Percentiles rank a stretch among this genome's conserved stretches.
phyloP scores from a whole-genome alignment of 1,284 basidiomycete genomes.

The Papiliotrema laurentii region DNA sequence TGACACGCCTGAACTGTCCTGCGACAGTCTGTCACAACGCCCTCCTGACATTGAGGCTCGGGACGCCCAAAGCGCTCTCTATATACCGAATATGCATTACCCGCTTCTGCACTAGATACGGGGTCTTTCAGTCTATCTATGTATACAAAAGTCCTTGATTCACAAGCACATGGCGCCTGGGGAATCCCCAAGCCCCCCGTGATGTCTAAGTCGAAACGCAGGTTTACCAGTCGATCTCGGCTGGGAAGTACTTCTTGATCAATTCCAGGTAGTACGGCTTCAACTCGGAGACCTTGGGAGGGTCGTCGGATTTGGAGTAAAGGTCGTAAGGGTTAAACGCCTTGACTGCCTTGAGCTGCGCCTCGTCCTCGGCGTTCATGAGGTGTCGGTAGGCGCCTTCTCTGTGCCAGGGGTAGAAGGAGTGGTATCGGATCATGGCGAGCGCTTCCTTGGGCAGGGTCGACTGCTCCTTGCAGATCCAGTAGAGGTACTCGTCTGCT shows the following conservation, averaged over 20 bases:
- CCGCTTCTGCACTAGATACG: no score
- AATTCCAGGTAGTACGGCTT: constrained; percentile 76
- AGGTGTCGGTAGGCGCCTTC: constrained; percentile 77
- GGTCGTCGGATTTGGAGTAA: constrained; percentile 79
- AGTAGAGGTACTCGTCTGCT: constrained; percentile 57
- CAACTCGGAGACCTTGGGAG: constrained; percentile 60
- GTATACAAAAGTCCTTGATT: no score
- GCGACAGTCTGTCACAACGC: no score
- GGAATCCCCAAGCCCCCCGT: no score
- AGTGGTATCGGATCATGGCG: constrained; percentile 90
- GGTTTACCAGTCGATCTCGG: constrained; percentile 65
- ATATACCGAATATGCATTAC: no score
- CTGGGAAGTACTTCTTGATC: constrained; percentile 80
- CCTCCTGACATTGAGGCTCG: no score
- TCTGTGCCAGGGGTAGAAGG: constrained; percentile 92
- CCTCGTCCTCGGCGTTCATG: constrained; percentile 57
- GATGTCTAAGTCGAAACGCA: no score
- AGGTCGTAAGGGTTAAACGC: constrained; percentile 67
- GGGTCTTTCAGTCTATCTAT: no score
- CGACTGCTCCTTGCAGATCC: constrained; percentile 35
- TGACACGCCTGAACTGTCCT: no score
- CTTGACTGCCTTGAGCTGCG: constrained; percentile 33
- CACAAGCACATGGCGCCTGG: no score
- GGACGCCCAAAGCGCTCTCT: no score
- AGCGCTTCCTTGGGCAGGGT: constrained; percentile 69